phyloP scores from a whole-genome alignment of 768 basidiomycete species.

The Amanita exitialis region DNA sequence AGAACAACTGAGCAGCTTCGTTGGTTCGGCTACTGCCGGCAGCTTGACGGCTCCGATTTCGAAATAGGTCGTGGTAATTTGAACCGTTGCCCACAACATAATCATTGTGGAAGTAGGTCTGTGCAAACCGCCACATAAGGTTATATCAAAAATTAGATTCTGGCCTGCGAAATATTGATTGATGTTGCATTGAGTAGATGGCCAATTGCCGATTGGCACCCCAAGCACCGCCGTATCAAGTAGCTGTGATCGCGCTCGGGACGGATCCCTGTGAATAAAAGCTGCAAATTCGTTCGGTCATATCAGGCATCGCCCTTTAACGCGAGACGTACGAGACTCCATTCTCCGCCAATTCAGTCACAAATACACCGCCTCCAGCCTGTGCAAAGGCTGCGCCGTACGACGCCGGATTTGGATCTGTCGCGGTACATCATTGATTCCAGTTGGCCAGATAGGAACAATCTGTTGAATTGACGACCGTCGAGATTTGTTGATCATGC shows the following conservation, averaged over 20 bases:
- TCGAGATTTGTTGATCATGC: constrained; percentile 46
- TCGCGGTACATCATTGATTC: constrained; percentile 59
- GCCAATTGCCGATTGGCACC: constrained; percentile 62
- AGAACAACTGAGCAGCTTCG: not conserved
- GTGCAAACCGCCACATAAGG: constrained; percentile 50
- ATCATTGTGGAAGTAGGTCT: constrained; percentile 64
- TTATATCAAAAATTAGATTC: constrained; percentile 65
- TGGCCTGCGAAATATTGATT: constrained; percentile 49
- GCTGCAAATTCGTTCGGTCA: not conserved
- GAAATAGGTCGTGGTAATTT: constrained; percentile 61
- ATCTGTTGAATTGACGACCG: constrained; percentile 30
- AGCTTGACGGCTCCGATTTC: constrained; percentile 46
- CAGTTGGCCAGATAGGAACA: constrained; percentile 42
- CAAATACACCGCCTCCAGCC: constrained; percentile 63
- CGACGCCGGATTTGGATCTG: constrained; percentile 40
- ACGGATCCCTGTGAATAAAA: not conserved
- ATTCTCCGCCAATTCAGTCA: constrained; percentile 57
- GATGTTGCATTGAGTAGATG: constrained; percentile 42
- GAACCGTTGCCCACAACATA: constrained; percentile 56
- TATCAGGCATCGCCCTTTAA: constrained; percentile 21
- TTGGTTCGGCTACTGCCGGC: not conserved
- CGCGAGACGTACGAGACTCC: constrained; percentile 48
- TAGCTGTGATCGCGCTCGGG: constrained; percentile 12
- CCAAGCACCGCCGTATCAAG: constrained; percentile 51
- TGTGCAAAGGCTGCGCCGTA: constrained; percentile 61